Evolutionary conservation across 1,139 yeast genomes (phyloP).

Genomic region (Pichia terricola): DNA sequence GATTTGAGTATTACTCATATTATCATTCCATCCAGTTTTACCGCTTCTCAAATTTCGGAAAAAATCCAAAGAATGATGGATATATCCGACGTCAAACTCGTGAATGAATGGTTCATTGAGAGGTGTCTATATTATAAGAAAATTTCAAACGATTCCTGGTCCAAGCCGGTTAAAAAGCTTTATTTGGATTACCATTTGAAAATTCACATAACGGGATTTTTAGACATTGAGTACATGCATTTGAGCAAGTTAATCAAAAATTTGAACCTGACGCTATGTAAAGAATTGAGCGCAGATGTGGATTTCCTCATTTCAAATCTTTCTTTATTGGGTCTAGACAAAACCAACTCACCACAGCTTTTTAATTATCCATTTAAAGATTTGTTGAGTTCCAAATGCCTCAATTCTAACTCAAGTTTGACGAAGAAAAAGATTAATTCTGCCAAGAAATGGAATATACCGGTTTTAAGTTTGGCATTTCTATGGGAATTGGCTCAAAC

Average conservation of each 20-base stretch:
- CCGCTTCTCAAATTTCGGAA: slow-evolving; percentile 12
- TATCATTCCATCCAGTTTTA: slow-evolving; percentile 31
- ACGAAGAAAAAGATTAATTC: slow-evolving; percentile 47
- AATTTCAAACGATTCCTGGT: slow-evolving; percentile 61
- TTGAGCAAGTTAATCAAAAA: slow-evolving; percentile 49
- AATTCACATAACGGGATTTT: slow-evolving; percentile 69
- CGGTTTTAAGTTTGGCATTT: slow-evolving; percentile 45
- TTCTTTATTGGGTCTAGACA: slow-evolving; percentile 35
- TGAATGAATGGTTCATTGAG: slow-evolving; percentile 85
- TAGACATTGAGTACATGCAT: slow-evolving; percentile 76
- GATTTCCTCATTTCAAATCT: slow-evolving; percentile 60
- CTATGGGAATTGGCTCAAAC: slow-evolving; percentile 34
- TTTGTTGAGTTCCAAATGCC: slow-evolving; percentile 11
- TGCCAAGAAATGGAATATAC: slow-evolving; percentile 47
- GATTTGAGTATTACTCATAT: slow-evolving; percentile 29
- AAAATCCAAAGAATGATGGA: slow-evolving; percentile 7
- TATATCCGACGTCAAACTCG: slow-evolving; percentile 22
- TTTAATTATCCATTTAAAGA: slow-evolving; percentile 30
- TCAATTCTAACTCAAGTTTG: slow-evolving; percentile 19
- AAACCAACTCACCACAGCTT: slow-evolving; percentile 33
- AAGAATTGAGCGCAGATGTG: slow-evolving; percentile 43
- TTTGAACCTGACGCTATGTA: slow-evolving; percentile 43
- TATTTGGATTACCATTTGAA: slow-evolving; percentile 29
- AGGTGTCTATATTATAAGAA: slow-evolving; percentile 57
- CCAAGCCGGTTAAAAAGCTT: slow-evolving; percentile 41